phyloP scores from a whole-genome alignment of 352 stramenopile species.

The Phytopythium vexans region DNA sequence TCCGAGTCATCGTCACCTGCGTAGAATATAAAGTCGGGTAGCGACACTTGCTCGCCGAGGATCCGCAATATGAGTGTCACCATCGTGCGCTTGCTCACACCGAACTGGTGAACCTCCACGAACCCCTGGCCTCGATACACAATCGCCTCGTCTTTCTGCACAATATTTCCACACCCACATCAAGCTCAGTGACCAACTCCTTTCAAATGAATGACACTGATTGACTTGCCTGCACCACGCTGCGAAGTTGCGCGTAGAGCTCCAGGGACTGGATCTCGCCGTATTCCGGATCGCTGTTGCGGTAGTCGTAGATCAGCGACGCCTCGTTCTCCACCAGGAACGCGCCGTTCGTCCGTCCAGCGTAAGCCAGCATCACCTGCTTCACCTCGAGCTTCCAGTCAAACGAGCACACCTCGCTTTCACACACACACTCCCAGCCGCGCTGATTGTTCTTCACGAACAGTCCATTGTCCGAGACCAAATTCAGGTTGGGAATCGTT shows the following conservation, averaged over 20 bases:
- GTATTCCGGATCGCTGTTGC: conserved; percentile 98
- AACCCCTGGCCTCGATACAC: conserved; percentile 63
- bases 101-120: conserved; percentile 72
- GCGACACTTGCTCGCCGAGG: conserved; percentile 50
- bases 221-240: conserved; percentile 86
- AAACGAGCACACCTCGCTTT: conserved; percentile 50
- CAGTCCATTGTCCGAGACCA: conserved; percentile 69
- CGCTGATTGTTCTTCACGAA: conserved; percentile 44
- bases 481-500: conserved; percentile 42
- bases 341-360: conserved; percentile 95
- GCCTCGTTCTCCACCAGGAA: conserved; percentile 97
- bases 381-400: conserved; percentile 95
- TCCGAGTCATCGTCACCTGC: conserved; percentile 98
- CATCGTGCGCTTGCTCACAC: conserved; percentile 62
- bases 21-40: conserved; percentile 93
- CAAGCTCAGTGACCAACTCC: no score
- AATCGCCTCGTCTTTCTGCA: conserved; percentile 53
- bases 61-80: conserved; percentile 50
- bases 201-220: not conserved
- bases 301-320: conserved; percentile 97
- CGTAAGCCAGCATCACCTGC: conserved; percentile 97
- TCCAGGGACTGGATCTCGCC: conserved; percentile 96
- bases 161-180: not conserved
- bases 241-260: conserved; percentile 90
- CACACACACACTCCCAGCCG: conserved; percentile 63